These are phyloP conservation scores for Umbelopsis sp. DNA, from an alignment of 192 early-diverging fungal genomes.

Conservation along the genomic window DNA sequence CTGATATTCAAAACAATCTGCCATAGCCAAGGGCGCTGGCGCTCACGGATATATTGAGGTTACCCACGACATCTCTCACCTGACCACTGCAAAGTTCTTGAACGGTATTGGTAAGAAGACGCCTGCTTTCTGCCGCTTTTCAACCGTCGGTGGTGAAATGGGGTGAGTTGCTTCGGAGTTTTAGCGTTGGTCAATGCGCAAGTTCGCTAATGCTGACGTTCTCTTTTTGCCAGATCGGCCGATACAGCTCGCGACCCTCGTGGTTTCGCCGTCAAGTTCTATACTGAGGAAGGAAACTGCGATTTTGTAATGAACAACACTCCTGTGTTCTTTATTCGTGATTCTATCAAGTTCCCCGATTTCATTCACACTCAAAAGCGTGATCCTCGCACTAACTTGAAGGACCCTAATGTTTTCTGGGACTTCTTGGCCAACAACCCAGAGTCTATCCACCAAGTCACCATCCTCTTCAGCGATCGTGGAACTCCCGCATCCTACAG, in stretches of 20 bases:
- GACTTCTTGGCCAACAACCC: constrained; percentile 79
- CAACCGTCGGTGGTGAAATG: constrained; percentile 62
- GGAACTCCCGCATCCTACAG: constrained; percentile 80
- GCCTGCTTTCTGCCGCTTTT: constrained; percentile 69
- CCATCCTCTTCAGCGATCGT: constrained; percentile 83
- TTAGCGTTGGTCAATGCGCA: neutral
- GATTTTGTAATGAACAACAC: constrained; percentile 68
- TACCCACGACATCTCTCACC: constrained; percentile 49
- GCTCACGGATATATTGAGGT: constrained; percentile 80
- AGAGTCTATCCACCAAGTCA: constrained; percentile 81
- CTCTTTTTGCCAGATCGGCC: constrained; percentile 35
- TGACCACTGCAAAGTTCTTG: constrained; percentile 67
- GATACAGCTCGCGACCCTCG: constrained; percentile 72
- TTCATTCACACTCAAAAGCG: constrained; percentile 87
- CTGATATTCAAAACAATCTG: neutral
- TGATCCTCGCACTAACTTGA: constrained; percentile 75
- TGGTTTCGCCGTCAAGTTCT: constrained; percentile 77
- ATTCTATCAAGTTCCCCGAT: constrained; percentile 60
- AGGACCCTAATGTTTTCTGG: constrained; percentile 73
- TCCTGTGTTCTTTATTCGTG: constrained; percentile 65
- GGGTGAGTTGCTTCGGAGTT: constrained; percentile 32
- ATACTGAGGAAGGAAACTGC: constrained; percentile 78
- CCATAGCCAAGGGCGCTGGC: constrained; percentile 73
- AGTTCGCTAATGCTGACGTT: neutral
- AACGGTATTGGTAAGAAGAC: constrained; percentile 64